Base-by-base conservation (phyloP, 306 rosid species). In the Citrullus colocynthis region DNA sequence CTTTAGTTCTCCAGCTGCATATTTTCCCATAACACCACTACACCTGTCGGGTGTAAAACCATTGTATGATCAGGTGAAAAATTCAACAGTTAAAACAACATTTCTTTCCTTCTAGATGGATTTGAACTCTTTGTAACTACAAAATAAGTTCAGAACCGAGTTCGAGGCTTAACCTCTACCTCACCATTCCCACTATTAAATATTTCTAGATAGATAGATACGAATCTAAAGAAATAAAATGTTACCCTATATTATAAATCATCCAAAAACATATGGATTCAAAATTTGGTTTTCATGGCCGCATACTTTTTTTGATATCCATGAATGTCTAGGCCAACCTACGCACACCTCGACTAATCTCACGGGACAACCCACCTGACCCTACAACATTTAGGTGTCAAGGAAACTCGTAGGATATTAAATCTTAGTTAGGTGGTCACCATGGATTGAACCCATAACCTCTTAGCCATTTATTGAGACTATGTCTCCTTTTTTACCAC, bases 21-120 rank as follows among this genome's bases (percentile, higher is more conserved):
- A 95, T 87, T 95, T 95, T 64, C 99, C 99, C 99, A 95, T 92
- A 82, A 95, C 97, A 49, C 99, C 99, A 70, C 99, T 95, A 82
- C 99, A 95, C 99, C 99, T 95, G 91, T 84, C 51, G 65, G 52
- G 79, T 30, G 71, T 3, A 63, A 16, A 77, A 77, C 9, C 60
- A 74, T 51, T 32, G 48, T 51, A 32, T 4, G 62, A 34, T 73
- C 77, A 32, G 16, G 77, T 73, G 17, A 73, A 73, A 51, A 1
- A 63, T 74, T 74, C 42, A 34, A 51, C 63, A 11, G 77, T 72
- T 49, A 51, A 48, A 30, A 9, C 57, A 73, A 15, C 51, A 51
- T 10, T 73, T 71, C 37, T 51, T 48, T 73, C 30, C 48, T 32
- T 32, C 28, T 17, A 2, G 24, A 51, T 36, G 15, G 62, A 52